phyloP scores from a whole-genome alignment of 441 rosid genomes.

The Arabidopsis hybrid region DNA sequence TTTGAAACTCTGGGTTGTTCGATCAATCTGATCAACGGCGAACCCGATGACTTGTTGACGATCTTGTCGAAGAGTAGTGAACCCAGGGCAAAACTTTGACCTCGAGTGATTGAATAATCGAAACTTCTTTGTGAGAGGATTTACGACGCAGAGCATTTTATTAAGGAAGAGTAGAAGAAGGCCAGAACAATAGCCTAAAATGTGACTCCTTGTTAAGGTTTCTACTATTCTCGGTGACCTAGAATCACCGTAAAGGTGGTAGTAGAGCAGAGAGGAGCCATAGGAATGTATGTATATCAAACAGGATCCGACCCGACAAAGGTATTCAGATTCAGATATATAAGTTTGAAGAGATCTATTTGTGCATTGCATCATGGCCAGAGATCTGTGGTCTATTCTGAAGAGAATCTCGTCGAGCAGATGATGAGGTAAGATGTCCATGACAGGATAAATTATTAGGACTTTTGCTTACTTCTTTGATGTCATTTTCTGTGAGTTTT shows the following conservation, averaged over 20 bases:
- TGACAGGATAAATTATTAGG: neutral
- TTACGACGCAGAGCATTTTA: neutral
- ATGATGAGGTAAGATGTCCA: slow-evolving; percentile 7
- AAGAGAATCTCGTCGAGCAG: slow-evolving; percentile 23
- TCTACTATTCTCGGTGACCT: neutral
- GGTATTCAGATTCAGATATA: neutral
- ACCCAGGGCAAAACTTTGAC: neutral
- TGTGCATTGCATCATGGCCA: slow-evolving; percentile 16
- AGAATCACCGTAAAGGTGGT: neutral
- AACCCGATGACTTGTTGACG: neutral
- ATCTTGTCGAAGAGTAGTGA: no score
- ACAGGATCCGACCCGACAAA: neutral
- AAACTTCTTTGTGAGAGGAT: neutral
- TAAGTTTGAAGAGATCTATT: neutral
- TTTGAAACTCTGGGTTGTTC: neutral
- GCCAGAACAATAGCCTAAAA: neutral
- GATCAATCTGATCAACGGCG: neutral
- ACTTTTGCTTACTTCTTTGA: no score
- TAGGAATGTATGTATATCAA: neutral
- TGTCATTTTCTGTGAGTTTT: no score
- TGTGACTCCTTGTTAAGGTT: neutral
- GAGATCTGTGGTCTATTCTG: slow-evolving; percentile 4
- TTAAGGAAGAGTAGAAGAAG: neutral
- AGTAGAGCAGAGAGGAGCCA: neutral
- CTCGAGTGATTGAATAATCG: neutral